Percentiles rank a stretch among this genome's conserved stretches.
phyloP scores from a whole-genome alignment of 2,329 filamentous ascomycete genomes.

The Colletotrichum navitas region DNA sequence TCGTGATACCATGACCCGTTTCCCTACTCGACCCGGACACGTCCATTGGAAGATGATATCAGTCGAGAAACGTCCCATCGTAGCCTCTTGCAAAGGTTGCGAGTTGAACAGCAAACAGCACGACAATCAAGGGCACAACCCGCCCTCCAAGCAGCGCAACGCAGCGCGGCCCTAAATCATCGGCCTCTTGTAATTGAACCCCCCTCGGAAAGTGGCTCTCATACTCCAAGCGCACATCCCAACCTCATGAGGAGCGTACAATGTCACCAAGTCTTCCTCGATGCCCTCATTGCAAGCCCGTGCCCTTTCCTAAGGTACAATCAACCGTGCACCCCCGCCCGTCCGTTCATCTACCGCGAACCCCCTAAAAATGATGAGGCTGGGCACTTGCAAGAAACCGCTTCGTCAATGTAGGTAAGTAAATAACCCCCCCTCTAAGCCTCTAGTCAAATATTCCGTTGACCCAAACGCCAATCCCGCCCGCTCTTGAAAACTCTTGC shows the following conservation, averaged over 20 bases:
- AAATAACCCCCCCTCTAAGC: neutral
- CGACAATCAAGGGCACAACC: neutral
- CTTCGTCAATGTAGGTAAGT: neutral
- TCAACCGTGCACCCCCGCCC: slow-evolving; percentile 7
- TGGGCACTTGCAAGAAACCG: neutral
- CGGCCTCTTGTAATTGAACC: neutral
- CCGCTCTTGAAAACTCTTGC: neutral
- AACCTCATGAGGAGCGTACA: neutral
- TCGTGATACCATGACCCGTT: neutral
- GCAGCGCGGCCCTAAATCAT: neutral
- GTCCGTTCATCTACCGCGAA: neutral
- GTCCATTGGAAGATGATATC: too few relatives aligned
- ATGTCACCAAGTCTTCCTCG: neutral
- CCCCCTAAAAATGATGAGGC: neutral
- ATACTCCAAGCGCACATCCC: neutral
- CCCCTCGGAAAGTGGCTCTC: neutral
- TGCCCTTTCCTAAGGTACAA: neutral
- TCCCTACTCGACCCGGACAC: too few relatives aligned
- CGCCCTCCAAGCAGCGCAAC: neutral
- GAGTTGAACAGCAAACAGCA: neutral
- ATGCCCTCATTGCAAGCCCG: neutral
- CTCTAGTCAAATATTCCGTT: too few relatives aligned
- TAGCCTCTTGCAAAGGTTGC: neutral
- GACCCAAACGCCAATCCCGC: too few relatives aligned
- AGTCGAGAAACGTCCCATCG: too few relatives aligned